These are phyloP conservation scores for Lophium mytilinum DNA, from an alignment of 495 filamentous ascomycete species.

Conservation along the genomic window DNA sequence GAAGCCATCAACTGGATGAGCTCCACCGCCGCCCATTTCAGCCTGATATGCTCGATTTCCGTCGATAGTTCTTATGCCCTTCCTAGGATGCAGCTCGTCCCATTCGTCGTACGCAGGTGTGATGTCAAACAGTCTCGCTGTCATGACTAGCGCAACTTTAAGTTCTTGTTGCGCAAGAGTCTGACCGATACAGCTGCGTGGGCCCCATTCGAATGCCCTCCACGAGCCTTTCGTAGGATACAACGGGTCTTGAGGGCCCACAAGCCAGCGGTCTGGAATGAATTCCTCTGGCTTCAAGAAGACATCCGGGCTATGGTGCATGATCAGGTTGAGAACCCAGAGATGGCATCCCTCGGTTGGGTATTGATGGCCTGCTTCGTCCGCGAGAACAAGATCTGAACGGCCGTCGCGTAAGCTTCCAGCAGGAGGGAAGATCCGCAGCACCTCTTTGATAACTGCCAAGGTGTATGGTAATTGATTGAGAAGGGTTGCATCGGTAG, in stretches of 20 bases:
- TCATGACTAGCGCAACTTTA: constrained; percentile 39
- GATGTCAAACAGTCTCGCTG: constrained; percentile 41
- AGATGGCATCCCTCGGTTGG: constrained; percentile 29
- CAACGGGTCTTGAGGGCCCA: not conserved
- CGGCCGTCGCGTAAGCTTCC: constrained; percentile 14
- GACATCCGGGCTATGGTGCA: constrained; percentile 12
- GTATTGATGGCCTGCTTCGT: constrained; percentile 24
- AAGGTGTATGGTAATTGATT: constrained; percentile 14
- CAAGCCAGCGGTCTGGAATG: constrained; percentile 21
- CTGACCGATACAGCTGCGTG: constrained; percentile 48
- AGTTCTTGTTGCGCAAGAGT: constrained; percentile 27
- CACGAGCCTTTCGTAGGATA: constrained; percentile 9
- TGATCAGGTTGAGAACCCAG: constrained; percentile 15
- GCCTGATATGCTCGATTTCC: constrained; percentile 19
- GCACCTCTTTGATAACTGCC: constrained; percentile 18
- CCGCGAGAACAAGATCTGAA: constrained; percentile 9
- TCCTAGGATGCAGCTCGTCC: not conserved
- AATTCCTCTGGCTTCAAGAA: constrained; percentile 2
- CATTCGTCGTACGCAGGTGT: constrained; percentile 23
- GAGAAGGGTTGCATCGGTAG: constrained; percentile 1
- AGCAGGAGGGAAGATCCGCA: constrained; percentile 15
- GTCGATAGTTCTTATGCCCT: not conserved
- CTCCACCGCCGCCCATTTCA: constrained; percentile 6
- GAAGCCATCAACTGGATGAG: constrained; percentile 13
- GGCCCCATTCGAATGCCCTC: constrained; percentile 32